phyloP scores from a whole-genome alignment of 2,329 filamentous ascomycete species.

The Fusarium succisae region DNA sequence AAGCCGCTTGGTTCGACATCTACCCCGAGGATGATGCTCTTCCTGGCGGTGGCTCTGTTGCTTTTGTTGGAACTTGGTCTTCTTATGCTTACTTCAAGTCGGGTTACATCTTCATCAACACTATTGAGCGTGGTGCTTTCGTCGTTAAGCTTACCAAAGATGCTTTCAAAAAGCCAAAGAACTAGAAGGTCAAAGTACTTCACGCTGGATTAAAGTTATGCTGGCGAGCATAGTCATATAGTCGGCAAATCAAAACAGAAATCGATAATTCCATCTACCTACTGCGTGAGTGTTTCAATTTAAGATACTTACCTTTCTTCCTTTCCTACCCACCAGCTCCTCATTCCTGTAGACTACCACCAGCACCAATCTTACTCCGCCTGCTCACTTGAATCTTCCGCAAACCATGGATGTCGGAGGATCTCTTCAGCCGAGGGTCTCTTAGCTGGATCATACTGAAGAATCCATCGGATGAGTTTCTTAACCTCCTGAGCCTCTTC shows the following conservation, averaged over 20 bases:
- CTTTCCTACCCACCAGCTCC: not conserved
- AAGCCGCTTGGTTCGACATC: constrained; percentile 61
- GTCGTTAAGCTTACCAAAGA: constrained; percentile 51
- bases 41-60: constrained; percentile 50
- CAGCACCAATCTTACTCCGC: fast-evolving
- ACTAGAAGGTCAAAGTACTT: not conserved
- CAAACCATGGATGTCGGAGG: not conserved
- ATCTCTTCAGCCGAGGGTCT: not conserved
- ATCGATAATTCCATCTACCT: not conserved
- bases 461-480: not conserved
- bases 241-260: not conserved
- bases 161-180: constrained; percentile 15
- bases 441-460: not conserved
- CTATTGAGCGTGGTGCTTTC: constrained; percentile 61
- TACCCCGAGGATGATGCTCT: constrained; percentile 59
- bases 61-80: constrained; percentile 58
- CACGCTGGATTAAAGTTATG: fast-evolving
- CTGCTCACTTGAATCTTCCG: not conserved
- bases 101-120: constrained; percentile 61
- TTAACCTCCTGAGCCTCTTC: not conserved
- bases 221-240: fast-evolving
- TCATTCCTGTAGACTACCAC: not conserved
- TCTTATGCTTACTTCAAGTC: constrained; percentile 59
- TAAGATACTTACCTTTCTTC: fast-evolving
- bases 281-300: not conserved